A percentile compares a stretch with the other conserved stretches of the same genome.
These are phyloP conservation scores for Yarrowia keelungensis DNA, from an alignment of 805 yeast genomes.

Conservation along the genomic window DNA sequence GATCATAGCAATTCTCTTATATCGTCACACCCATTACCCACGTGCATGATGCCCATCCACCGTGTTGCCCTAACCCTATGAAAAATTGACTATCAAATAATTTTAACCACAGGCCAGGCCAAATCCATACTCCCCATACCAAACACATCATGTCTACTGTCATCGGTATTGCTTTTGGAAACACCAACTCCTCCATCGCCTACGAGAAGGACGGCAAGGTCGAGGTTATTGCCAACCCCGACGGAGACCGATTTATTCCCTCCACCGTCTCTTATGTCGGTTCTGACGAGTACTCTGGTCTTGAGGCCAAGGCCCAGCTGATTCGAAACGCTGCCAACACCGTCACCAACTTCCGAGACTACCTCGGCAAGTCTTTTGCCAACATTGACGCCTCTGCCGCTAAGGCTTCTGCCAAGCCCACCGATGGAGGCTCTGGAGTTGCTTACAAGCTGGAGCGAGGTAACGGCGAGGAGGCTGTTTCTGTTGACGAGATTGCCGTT, in stretches of 20 bases:
- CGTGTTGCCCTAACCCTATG: slow-evolving; percentile 29
- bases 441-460: slow-evolving; percentile 53
- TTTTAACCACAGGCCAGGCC: slow-evolving; percentile 3
- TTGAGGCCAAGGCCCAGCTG: slow-evolving; percentile 91
- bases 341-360: slow-evolving; percentile 90
- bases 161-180: slow-evolving; percentile 96
- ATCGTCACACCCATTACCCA: neutral
- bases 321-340: slow-evolving; percentile 90
- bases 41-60: slow-evolving; percentile 29
- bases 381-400: slow-evolving; percentile 72
- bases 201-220: slow-evolving; percentile 87
- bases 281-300: slow-evolving; percentile 95
- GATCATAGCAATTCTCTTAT: too few species aligned
- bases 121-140: slow-evolving; percentile 1
- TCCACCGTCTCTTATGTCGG: slow-evolving; percentile 91
- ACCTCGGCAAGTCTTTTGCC: slow-evolving; percentile 75
- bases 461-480: slow-evolving; percentile 57
- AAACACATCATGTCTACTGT: slow-evolving; percentile 53
- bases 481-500: slow-evolving; percentile 78
- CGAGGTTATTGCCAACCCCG: slow-evolving; percentile 98
- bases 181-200: slow-evolving; percentile 94
- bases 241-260: slow-evolving; percentile 97
- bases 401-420: slow-evolving; percentile 70
- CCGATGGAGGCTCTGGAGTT: slow-evolving; percentile 74
- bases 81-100: slow-evolving; percentile 31